phyloP scores from a whole-genome alignment of 768 basidiomycete genomes.

The Aureoboletus auriporus region DNA sequence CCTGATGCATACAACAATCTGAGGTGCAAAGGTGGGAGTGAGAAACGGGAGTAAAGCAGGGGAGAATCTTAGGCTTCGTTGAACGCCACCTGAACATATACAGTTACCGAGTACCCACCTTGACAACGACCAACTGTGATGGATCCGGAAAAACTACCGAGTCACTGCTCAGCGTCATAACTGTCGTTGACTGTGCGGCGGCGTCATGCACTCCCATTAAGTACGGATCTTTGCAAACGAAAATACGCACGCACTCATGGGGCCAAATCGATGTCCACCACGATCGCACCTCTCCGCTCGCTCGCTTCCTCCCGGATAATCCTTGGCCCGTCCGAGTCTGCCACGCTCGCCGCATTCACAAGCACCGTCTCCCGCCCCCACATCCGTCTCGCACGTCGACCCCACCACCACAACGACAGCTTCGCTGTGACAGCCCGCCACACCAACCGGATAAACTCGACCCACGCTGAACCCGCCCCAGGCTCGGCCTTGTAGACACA shows the following conservation, averaged over 20 bases:
- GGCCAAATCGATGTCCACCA: conserved; percentile 18
- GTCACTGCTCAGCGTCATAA: background rate
- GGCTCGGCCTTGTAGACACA: conserved; percentile 8
- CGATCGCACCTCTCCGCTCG: conserved; percentile 24
- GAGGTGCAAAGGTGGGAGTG: background rate
- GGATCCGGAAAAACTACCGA: no score
- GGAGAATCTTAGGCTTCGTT: no score
- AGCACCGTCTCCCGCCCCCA: conserved; percentile 22
- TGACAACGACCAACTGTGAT: no score
- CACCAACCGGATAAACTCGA: conserved; percentile 12
- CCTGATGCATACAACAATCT: background rate
- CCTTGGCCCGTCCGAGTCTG: conserved; percentile 6
- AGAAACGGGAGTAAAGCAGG: background rate
- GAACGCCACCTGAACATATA: no score
- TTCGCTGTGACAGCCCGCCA: conserved; percentile 10
- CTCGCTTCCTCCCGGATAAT: conserved; percentile 16
- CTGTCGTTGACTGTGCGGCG: background rate
- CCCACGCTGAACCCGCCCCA: conserved; percentile 8
- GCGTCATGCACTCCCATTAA: background rate
- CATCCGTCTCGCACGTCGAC: conserved; percentile 3
- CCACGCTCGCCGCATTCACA: conserved; percentile 30
- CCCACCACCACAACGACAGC: conserved; percentile 5
- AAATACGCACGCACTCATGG: background rate
- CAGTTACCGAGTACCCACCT: no score
- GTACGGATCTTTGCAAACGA: background rate